phyloP scores from a whole-genome alignment of 768 basidiomycete species.

The Lactarius sp. region DNA sequence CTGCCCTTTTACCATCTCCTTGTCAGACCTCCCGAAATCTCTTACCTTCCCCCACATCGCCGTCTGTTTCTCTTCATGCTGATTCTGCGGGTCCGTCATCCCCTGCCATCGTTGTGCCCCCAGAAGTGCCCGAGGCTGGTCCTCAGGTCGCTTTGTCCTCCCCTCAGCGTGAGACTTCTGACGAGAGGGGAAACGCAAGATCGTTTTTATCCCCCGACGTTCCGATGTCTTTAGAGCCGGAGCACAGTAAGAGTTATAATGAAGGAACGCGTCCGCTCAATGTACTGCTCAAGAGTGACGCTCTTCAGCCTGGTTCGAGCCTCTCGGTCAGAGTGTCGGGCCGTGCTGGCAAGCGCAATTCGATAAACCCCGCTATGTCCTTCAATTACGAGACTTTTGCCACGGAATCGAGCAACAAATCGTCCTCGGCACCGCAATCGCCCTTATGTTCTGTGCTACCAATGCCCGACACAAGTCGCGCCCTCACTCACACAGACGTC shows the following conservation, averaged over 20 bases:
- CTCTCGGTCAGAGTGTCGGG: conserved; percentile 32
- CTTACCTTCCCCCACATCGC: conserved; percentile 5
- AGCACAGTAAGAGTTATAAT: conserved; percentile 38
- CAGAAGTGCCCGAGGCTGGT: conserved; percentile 14
- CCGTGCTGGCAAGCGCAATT: conserved; percentile 45
- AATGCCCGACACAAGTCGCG: background rate
- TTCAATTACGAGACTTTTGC: conserved; percentile 30
- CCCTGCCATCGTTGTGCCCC: conserved; percentile 10
- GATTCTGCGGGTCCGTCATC: conserved; percentile 5
- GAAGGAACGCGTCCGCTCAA: conserved; percentile 40
- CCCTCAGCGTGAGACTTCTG: conserved; percentile 16
- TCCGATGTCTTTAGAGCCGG: conserved; percentile 28
- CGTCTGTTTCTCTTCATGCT: background rate
- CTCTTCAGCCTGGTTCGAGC: conserved; percentile 27
- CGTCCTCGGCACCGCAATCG: conserved; percentile 15
- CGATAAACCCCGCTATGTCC: conserved; percentile 49
- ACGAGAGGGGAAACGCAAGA: background rate
- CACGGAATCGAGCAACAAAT: conserved; percentile 8
- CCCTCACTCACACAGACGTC: background rate
- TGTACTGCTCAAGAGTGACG: conserved; percentile 31
- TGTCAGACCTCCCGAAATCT: background rate
- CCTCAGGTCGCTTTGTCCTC: conserved; percentile 14
- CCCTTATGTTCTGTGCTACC: background rate
- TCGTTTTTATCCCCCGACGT: conserved; percentile 25
- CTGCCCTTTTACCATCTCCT: background rate